Evolutionary conservation across 176 grass and related monocot genomes (phyloP), one percentile per base, ranked within the genome.

Genomic region (Oryza brachyantha): DNA sequence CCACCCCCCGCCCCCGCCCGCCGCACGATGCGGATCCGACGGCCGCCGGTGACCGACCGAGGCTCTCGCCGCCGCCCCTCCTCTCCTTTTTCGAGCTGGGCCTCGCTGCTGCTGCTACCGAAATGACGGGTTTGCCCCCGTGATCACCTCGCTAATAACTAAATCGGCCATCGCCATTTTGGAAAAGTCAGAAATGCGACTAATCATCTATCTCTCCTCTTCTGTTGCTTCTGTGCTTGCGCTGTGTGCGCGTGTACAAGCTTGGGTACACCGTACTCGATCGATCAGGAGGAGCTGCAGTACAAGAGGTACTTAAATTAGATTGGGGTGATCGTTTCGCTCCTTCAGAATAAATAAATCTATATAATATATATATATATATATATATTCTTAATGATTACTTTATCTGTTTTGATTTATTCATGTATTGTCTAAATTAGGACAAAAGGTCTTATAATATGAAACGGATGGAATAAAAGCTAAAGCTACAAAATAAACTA

Each of bases 21-120:
- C 46, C 85, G 70, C 68, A 14, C 64, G 90, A 90, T 98, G 42
- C 5, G 13, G 13, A 90, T 92, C 90, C 66, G 64, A 90, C 69
- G 66, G 75, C 59, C 45, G 24, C 16, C 29, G 26, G 36, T 74
- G 45, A 22, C 72, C 71, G 79, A 3, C 0, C 46, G 5, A n/a
- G n/a, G n/a, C n/a, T n/a, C 50, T 54, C 50, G 19, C 5, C 52
- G 52, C 21, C 52, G 52, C 24, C 24, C 10, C 65, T 59, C 77
- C 77, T 52, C 31, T 50, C 7, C n/a, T 5, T 57, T 57, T 57
- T 24, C 31, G 24, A 24, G 52, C 52, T 57, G 50, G 21, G 8
- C 41, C 41, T 38, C 1, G 6, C 4, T 38, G 5, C 37, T 7
- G 4, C 7, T 10, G 38, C 38, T 4, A 36, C 38, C 8, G n/a